Conservation (phyloP, 352 stramenopile species). For the Bremia lactucae region DNA sequence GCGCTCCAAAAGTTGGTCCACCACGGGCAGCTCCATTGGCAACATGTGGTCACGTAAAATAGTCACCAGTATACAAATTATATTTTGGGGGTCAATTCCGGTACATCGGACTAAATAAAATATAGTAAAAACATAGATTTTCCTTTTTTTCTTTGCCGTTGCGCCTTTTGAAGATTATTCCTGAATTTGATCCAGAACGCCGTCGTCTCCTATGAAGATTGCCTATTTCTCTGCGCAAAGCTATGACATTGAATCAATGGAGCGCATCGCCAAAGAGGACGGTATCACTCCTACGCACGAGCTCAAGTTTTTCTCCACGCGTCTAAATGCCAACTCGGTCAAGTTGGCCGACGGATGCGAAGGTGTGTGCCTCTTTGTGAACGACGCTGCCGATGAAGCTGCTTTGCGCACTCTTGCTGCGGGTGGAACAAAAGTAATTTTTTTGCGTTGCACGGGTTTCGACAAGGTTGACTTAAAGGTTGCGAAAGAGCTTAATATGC, state of each 20-base stretch:
- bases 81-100: too few relatives aligned
- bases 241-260: slow-evolving; percentile 63
- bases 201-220: slow-evolving; percentile 43
- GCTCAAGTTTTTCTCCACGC: slow-evolving; percentile 44
- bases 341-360: slow-evolving; percentile 47
- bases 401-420: slow-evolving; percentile 39
- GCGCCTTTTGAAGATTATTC: too few relatives aligned
- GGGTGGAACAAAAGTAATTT: slow-evolving; percentile 46
- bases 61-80: too few relatives aligned
- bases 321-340: slow-evolving; percentile 37
- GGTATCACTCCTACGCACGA: slow-evolving; percentile 35
- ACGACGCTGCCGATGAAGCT: slow-evolving; percentile 58
- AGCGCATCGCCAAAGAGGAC: slow-evolving; percentile 27
- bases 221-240: slow-evolving; percentile 67
- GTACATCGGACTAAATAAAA: too few relatives aligned
- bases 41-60: neutral
- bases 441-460: slow-evolving; percentile 74
- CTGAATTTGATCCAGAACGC: slow-evolving; percentile 10
- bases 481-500: slow-evolving; percentile 46
- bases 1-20: slow-evolving; percentile 22
- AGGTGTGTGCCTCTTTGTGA: slow-evolving; percentile 77
- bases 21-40: slow-evolving; percentile 11
- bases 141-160: too few relatives aligned
- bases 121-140: too few relatives aligned
- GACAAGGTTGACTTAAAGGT: slow-evolving; percentile 63